These are phyloP conservation scores for Babesia bovis DNA, from an alignment of 169 alveolate species.

Conservation along the genomic window DNA sequence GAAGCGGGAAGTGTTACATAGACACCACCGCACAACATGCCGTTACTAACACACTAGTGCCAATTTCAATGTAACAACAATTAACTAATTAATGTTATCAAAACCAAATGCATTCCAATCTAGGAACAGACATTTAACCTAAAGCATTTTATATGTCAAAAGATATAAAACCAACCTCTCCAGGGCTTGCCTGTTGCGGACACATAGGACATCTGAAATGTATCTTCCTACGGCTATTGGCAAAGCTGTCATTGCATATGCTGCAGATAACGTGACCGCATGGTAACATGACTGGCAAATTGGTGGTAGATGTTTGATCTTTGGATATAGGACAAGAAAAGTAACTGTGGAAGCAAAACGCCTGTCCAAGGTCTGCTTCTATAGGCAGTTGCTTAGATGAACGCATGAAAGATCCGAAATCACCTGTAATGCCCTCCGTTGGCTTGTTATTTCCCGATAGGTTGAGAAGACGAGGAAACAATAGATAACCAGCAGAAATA, in stretches of 20 bases:
- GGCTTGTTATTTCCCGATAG: constrained; percentile 9
- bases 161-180: constrained; percentile 22
- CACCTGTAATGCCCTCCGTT: constrained; percentile 28
- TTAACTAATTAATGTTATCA: not conserved
- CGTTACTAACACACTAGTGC: not conserved
- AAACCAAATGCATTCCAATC: constrained; percentile 53
- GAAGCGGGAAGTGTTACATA: not conserved
- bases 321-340: constrained; percentile 72
- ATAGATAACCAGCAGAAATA: constrained; percentile 60
- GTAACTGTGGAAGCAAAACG: constrained; percentile 71
- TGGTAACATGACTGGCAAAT: constrained; percentile 67
- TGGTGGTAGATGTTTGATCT: constrained; percentile 63
- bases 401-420: constrained; percentile 46
- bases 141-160: not conserved
- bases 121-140: constrained; percentile 50
- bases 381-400: constrained; percentile 64
- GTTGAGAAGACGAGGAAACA: constrained; percentile 50
- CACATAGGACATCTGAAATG: constrained; percentile 71
- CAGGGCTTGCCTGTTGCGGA: constrained; percentile 46
- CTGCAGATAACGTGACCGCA: constrained; percentile 73
- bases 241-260: constrained; percentile 47
- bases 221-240: constrained; percentile 39
- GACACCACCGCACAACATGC: constrained; percentile 13
- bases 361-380: constrained; percentile 71
- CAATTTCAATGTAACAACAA: not conserved